A percentile compares a stretch with the other conserved stretches of the same genome.
Evolutionary conservation across 1,284 basidiomycete species (phyloP).

Genomic region (Cryptococcus sp.): DNA sequence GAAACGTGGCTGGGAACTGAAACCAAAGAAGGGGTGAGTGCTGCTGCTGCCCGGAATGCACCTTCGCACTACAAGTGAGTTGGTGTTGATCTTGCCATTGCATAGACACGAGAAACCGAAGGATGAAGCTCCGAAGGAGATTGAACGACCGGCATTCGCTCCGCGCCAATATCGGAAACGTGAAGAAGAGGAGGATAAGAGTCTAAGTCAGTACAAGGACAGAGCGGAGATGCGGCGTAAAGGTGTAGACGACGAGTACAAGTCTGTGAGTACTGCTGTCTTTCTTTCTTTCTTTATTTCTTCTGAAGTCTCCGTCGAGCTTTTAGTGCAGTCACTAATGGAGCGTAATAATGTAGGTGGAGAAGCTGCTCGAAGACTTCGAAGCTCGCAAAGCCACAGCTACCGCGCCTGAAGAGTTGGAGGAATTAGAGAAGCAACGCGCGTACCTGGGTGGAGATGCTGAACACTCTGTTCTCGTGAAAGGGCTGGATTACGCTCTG

Average conservation of each 20-base stretch:
- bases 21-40: constrained; percentile 34
- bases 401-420: constrained; percentile 8
- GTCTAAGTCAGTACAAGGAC: constrained; percentile 45
- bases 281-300: not conserved
- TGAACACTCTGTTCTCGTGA: constrained; percentile 80
- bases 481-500: constrained; percentile 81
- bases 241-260: constrained; percentile 50
- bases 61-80: not conserved
- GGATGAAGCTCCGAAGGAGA: constrained; percentile 16
- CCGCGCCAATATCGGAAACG: constrained; percentile 39
- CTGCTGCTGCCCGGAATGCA: not conserved
- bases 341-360: constrained; percentile 58
- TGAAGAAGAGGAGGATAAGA: constrained; percentile 17
- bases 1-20: constrained; percentile 41
- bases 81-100: not conserved
- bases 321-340: constrained; percentile 6
- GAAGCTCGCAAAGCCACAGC: constrained; percentile 61
- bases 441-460: constrained; percentile 84
- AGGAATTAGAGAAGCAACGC: constrained; percentile 71
- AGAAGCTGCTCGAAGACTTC: constrained; percentile 76
- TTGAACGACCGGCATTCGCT: constrained; percentile 27
- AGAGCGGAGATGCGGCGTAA: constrained; percentile 47
- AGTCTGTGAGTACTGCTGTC: constrained; percentile 30
- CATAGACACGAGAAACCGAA: constrained; percentile 18
- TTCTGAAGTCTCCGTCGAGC: not conserved